phyloP scores from a whole-genome alignment of 73 alveolate species.

The Uronychia setigera region DNA sequence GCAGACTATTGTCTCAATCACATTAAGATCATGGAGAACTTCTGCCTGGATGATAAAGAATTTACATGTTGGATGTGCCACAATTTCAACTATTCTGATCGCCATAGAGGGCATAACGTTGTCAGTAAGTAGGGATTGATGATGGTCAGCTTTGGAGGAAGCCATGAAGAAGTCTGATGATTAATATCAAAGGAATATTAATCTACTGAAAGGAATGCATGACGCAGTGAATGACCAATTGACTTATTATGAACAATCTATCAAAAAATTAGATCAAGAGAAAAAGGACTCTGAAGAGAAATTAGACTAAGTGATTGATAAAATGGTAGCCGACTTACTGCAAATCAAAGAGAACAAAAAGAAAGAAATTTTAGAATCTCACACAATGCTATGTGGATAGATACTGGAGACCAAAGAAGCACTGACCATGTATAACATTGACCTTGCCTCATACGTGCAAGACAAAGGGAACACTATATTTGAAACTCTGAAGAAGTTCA shows the following conservation, averaged over 20 bases:
- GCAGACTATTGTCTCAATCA: conserved; percentile 63
- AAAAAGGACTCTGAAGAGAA: conserved; percentile 9
- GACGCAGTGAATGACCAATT: conserved; percentile 13
- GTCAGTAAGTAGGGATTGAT: conserved; percentile 18
- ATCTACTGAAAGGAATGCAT: conserved; percentile 4
- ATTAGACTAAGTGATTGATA: conserved; percentile 4
- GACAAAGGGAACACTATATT: neutral
- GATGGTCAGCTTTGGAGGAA: conserved; percentile 35
- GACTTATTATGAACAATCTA: neutral
- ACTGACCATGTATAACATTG: neutral
- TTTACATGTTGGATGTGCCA: conserved; percentile 76
- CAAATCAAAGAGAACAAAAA: neutral
- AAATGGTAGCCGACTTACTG: neutral
- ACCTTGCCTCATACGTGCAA: neutral
- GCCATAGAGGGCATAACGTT: conserved; percentile 66
- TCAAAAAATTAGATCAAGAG: conserved; percentile 10
- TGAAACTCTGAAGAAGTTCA: conserved; percentile 52
- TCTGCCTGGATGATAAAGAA: conserved; percentile 64
- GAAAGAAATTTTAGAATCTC: neutral
- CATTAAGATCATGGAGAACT: conserved; percentile 52
- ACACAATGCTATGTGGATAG: neutral
- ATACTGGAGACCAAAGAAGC: neutral
- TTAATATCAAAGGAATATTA: conserved; percentile 15
- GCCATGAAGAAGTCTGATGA: conserved; percentile 41
- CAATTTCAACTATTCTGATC: conserved; percentile 54